Evolutionary conservation across 2,329 filamentous ascomycete species (phyloP).

Genomic region (Aspergillus pseudonomiae): DNA sequence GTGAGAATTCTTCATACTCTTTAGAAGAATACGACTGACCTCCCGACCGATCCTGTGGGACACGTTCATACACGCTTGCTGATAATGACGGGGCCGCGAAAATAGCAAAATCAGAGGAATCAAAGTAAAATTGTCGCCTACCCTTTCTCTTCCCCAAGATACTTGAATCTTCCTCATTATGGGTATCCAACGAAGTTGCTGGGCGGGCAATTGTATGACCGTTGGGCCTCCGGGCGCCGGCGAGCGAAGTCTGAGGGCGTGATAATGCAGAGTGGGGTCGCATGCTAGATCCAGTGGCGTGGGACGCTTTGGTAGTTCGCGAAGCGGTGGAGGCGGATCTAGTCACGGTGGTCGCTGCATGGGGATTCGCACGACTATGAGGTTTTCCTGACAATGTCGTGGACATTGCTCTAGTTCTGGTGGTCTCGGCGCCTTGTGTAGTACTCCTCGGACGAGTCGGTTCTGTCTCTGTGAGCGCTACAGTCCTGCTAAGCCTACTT

Average conservation of each 20-base stretch:
- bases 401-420: conserved; percentile 28
- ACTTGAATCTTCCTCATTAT: conserved; percentile 40
- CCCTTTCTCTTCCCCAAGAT: conserved; percentile 54
- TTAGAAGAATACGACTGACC: not conserved
- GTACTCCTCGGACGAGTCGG: conserved; percentile 53
- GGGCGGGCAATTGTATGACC: conserved; percentile 46
- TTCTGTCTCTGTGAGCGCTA: conserved; percentile 42
- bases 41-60: not conserved
- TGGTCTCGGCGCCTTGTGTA: conserved; percentile 51
- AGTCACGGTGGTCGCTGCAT: conserved; percentile 41
- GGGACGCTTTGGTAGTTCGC: conserved; percentile 51
- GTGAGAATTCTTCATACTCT: not conserved
- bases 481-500: conserved; percentile 16
- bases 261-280: conserved; percentile 51
- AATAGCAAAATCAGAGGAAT: conserved; percentile 28
- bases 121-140: conserved; percentile 48
- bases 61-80: conserved; percentile 9
- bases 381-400: conserved; percentile 34
- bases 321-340: conserved; percentile 47
- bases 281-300: conserved; percentile 58
- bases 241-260: conserved; percentile 58
- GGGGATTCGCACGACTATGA: conserved; percentile 43
- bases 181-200: conserved; percentile 46
- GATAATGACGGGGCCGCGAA: conserved; percentile 16
- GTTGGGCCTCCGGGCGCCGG: conserved; percentile 54